Base-by-base conservation (phyloP, 352 stramenopile genomes). In the Phytopythium cucurbitacearum region DNA sequence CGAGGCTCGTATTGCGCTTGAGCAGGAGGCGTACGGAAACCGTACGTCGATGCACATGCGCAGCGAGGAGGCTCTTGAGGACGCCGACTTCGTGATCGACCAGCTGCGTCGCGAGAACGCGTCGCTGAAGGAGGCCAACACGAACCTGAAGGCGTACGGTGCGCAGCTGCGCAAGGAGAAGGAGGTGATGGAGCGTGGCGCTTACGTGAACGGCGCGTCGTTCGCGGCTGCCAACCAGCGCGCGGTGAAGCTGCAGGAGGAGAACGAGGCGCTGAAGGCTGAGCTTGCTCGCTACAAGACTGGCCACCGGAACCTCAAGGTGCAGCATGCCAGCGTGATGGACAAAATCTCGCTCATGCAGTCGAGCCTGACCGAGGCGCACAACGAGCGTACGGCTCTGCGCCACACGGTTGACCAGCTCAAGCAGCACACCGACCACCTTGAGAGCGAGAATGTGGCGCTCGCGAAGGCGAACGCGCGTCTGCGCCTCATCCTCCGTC, bases 141-240 rank as follows among this genome's bases (percentile, higher is more conserved):
- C 67, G 28, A 86, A 89, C 64, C 48, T 95, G n/a, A 95, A 95
- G 67, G 74, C 76, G 8, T 91, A 85, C 51, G 87, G 85, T 42
- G 74, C 73, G 36, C 75, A 89, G 65, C 71, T 95, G 28, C 84
- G 84, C 51, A 95, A 95, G 68, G 85, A 95, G 62, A 95, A 95
- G 63, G 85, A 94, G 41, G 79, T 89, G 16, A 93, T 95, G 83
- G 85, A 95, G 60, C 83, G 85, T 61, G 85, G 85, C 10, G 83
- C 82, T 28, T 93, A 93, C 55, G 85, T 94, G 40, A 94, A 94
- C 40, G 85, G 85, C 49, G 85, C 85, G 42, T 93, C 83, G 15
- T 95, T 95, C 50, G 77, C 82, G 0, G 85, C 85, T 13, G 83
- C 83, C 4, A 95, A 95, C 69, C 80, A 90, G 64, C 81, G 83